Base-by-base conservation (phyloP, 495 filamentous ascomycete species). In the Hyaloscypha bicolor region DNA sequence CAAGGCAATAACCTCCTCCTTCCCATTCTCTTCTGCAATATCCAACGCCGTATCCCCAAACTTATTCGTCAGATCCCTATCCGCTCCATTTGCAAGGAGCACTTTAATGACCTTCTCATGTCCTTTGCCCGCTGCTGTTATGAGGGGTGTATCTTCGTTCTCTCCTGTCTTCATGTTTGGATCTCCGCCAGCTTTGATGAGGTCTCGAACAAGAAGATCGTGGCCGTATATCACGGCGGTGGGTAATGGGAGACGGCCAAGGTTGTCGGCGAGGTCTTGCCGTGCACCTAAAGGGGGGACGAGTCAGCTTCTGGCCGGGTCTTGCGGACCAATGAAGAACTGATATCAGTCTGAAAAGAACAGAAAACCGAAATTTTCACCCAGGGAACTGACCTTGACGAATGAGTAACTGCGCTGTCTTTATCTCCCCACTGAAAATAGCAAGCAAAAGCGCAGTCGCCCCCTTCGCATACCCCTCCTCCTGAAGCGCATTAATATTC, bases 101-200 rank as follows among this genome's bases (percentile, higher is more conserved):
- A 66, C 58, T 45, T 60, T 83, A 2, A 93, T 87, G 14, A 93
- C 90, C 2, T 91, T 90, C 68, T 91, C 89, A 4, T 84, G 78
- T 11, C 87, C 87, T 3, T 74, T 79, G 61, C 72, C 72, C 3
- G 64, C 61, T 29, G 67, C 57, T 32, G 37, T 9, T 19, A 67
- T 66, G 31, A 70, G 65, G 12, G 78, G 79, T 32, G 57, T 68
- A 11, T 56, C 71, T 32, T 73, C 72, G 42, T 75, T 73, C 12
- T 63, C 76, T 55, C 82, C 77, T 48, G 25, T 57, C 22, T 57
- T 70, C 63, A 48, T 21, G 33, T 69, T 55, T 6, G 45, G 22
- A 16, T 69, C 57, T n/a, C 62, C 67, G 1, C 67, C 67, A 29
- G 53, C 56, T 4, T 52, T 29, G 2, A 70, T 39, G 6, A 70